phyloP scores from a whole-genome alignment of 805 yeast genomes.

The Zygotorulaspora danielsina region DNA sequence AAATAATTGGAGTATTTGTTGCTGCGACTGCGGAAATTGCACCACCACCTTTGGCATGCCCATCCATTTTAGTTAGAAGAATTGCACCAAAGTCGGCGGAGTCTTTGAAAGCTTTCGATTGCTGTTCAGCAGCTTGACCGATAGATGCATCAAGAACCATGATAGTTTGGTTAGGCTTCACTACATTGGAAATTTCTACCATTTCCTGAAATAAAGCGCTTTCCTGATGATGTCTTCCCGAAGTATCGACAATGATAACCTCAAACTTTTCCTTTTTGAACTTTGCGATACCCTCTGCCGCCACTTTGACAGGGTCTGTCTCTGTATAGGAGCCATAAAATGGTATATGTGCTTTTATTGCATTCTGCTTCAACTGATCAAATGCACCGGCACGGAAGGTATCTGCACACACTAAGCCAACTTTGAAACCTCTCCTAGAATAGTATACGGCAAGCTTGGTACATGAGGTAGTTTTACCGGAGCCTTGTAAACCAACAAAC shows the following conservation, averaged over 20 bases:
- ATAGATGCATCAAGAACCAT: conserved; percentile 97
- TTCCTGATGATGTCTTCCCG: conserved; percentile 97
- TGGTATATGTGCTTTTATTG: conserved; percentile 91
- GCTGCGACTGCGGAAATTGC: conserved; percentile 98
- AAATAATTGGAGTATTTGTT: conserved; percentile 88
- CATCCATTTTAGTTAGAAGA: conserved; percentile 93
- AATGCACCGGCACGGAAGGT: conserved; percentile 99
- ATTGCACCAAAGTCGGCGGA: conserved; percentile 92
- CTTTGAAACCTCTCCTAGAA: conserved; percentile 88
- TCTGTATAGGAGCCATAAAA: conserved; percentile 93
- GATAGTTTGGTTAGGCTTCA: conserved; percentile 90
- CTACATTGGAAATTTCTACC: conserved; percentile 86
- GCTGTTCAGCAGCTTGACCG: conserved; percentile 97
- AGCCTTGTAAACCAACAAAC: conserved; percentile 98
- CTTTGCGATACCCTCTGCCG: conserved; percentile 85
- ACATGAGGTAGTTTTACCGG: conserved; percentile 97
- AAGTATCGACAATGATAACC: conserved; percentile 91
- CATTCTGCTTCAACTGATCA: conserved; percentile 96
- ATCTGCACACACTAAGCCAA: conserved; percentile 97
- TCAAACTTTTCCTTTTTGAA: conserved; percentile 90
- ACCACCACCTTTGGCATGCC: conserved; percentile 99
- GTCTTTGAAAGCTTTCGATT: conserved; percentile 90
- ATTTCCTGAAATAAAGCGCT: conserved; percentile 86
- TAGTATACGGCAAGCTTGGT: conserved; percentile 94
- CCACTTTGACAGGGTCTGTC: conserved; percentile 91